phyloP scores from a whole-genome alignment of 805 yeast species.

The Yarrowia keelungensis region DNA sequence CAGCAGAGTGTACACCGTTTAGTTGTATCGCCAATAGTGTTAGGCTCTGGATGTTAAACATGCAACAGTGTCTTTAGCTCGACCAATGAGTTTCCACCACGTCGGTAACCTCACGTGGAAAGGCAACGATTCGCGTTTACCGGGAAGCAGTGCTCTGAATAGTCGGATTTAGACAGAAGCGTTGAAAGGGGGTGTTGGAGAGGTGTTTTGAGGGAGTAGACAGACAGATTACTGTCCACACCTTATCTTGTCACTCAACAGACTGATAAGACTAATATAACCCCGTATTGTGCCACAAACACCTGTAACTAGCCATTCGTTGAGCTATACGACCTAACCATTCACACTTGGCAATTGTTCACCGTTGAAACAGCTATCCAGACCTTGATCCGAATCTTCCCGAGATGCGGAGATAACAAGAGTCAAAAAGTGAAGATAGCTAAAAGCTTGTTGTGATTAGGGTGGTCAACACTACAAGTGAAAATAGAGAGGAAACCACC shows the following conservation, averaged over 20 bases:
- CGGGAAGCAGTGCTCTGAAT: background rate
- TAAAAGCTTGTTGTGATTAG: background rate
- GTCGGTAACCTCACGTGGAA: slow-evolving; percentile 28
- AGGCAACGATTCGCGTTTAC: slow-evolving; percentile 16
- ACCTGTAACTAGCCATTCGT: too few species aligned
- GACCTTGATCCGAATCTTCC: slow-evolving; percentile 17
- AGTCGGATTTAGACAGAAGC: background rate
- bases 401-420: slow-evolving; percentile 34
- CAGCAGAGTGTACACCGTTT: slow-evolving; percentile 12
- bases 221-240: too few species aligned
- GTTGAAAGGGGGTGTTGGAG: too few species aligned
- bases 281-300: too few species aligned
- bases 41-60: background rate
- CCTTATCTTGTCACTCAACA: too few species aligned
- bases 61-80: slow-evolving; percentile 16
- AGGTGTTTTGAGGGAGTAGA: too few species aligned
- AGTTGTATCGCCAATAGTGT: slow-evolving; percentile 11
- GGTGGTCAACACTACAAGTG: background rate
- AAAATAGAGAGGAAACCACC: background rate
- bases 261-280: too few species aligned
- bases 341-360: too few species aligned
- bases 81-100: slow-evolving; percentile 22
- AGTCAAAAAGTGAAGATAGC: slow-evolving; percentile 12
- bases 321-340: too few species aligned
- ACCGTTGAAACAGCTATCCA: background rate